Base-by-base conservation (phyloP, 345 rosid species). In the Brassica carinata region DNA sequence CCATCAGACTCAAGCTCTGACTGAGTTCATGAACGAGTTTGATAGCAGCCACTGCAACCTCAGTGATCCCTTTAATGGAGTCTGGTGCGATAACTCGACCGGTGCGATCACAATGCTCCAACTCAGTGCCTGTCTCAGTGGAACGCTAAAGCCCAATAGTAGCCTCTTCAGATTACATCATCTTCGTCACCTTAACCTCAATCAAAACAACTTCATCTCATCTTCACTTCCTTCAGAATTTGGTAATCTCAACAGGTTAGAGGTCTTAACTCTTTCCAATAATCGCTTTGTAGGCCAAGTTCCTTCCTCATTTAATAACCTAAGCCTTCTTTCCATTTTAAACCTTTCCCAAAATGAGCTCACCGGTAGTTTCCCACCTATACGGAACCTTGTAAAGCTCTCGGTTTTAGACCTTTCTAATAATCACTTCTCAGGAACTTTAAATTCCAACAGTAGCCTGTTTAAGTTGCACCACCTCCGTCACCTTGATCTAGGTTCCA, bases 51-150 rank as follows among this genome's bases (percentile, higher is more conserved):
- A 7, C 9, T 55, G 61, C 61, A 15, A 55, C 61, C 61, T 79
- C 26, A 66, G 27, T 7, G 0, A 19, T 58, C 13, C 63, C 15
- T 11, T 13, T 45, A 11, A 45, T 38, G 29, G 4, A 3, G 19
- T 73, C 36, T 19, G 36, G 57, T 73, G 82, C 55, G 82, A 79
- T 73, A 79, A 66, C 78, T 1, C 8, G 13, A 79, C 78, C 8
- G 78, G 78, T 73, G 23, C 18, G 2, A 30, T 79, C 63, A 59
- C 64, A 4, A 27, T 3, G 10, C 27, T 59, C 3, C 0, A 0
- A 59, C 64, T 9, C 1, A 11, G 64, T 1, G 64, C 14, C 8
- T 59, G 64, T 19, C 64, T 59, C 26, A 26, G 30, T 63, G 67
- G 67, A 14, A 13, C 4, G 5, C 67, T 63, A 3, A 29, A 7